Conservation (phyloP, 1,284 basidiomycete species). For the Puccinia novopanici region DNA sequence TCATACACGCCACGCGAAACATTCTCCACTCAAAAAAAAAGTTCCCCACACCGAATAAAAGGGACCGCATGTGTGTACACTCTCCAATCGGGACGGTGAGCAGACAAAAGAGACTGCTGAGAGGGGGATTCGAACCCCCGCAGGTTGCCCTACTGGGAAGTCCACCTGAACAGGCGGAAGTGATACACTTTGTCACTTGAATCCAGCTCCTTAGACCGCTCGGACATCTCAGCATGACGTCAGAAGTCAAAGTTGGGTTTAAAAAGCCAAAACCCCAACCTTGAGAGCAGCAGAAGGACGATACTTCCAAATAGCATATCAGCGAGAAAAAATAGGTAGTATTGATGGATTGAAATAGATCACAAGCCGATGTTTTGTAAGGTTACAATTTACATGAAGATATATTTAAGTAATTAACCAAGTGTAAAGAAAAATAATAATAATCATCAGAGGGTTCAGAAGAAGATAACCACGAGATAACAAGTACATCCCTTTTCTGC, state of each 20-base stretch:
- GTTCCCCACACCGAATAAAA: too few relatives aligned
- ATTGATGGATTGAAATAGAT: not conserved
- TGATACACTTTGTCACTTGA: not conserved
- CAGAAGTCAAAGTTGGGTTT: too few relatives aligned
- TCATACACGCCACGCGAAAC: too few relatives aligned
- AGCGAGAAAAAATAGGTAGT: not conserved
- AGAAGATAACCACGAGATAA: not conserved
- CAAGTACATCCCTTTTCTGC: not conserved
- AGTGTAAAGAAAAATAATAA: not conserved
- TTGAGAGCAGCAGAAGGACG: not conserved
- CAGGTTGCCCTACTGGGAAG: constrained; percentile 32
- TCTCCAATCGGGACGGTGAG: not conserved
- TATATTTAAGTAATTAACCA: not conserved
- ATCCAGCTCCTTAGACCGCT: constrained; percentile 21
- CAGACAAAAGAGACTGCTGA: constrained; percentile 13
- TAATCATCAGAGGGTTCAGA: not conserved
- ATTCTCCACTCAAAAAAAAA: too few relatives aligned
- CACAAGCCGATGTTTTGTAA: not conserved
- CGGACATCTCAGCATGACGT: constrained; percentile 24
- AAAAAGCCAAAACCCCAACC: not conserved
- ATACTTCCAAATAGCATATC: not conserved
- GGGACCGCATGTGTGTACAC: too few relatives aligned
- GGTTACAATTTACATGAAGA: not conserved
- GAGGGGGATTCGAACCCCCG: constrained; percentile 44
- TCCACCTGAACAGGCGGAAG: not conserved